These are phyloP conservation scores for Wallacemonas rigidus DNA, from an alignment of 208 protist genomes.

Conservation along the genomic window DNA sequence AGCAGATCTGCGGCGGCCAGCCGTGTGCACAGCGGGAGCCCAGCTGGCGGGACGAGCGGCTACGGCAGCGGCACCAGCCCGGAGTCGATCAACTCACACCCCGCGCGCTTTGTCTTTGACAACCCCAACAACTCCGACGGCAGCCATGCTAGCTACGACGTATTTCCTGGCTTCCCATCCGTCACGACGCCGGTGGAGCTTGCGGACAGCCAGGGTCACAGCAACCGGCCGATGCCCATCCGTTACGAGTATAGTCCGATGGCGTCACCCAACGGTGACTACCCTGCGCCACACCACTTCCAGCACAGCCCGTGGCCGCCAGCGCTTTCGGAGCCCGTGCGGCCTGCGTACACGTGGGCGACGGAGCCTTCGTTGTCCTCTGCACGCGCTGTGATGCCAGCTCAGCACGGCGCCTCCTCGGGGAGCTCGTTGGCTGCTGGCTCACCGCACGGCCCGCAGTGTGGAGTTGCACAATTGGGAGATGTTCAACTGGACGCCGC, in stretches of 20 bases:
- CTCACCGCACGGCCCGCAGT: not conserved
- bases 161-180: no score
- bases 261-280: not conserved
- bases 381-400: not conserved
- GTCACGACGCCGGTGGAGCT: no score
- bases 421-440: not conserved
- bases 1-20: no score
- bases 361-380: not conserved
- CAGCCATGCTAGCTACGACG: no score
- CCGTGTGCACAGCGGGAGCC: no score
- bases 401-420: not conserved
- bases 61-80: slow-evolving; percentile 1
- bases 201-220: no score
- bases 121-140: no score
- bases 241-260: not conserved
- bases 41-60: not conserved
- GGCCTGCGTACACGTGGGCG: not conserved
- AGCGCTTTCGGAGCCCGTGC: not conserved
- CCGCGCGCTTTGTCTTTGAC: not conserved
- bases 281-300: not conserved
- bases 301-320: not conserved
- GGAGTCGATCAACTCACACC: not conserved
- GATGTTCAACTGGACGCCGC: not conserved
- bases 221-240: not conserved
- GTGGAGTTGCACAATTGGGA: not conserved